phyloP scores from a whole-genome alignment of 345 rosid species.

The Lumnitzera littorea region DNA sequence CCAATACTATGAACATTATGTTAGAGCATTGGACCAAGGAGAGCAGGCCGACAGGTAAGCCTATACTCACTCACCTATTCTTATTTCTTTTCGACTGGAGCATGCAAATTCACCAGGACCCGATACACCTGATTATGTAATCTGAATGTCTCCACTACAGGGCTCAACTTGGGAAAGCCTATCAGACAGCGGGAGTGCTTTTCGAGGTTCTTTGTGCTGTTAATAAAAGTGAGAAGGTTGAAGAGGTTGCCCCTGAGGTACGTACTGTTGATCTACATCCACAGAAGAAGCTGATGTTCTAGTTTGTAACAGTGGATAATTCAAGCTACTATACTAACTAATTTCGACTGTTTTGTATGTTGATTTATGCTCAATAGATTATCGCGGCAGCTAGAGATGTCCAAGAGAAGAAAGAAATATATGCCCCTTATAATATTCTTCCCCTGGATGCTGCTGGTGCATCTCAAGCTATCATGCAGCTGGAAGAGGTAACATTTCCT shows the following conservation, averaged over 20 bases:
- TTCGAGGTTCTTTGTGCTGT: conserved; percentile 97
- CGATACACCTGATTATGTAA: not conserved
- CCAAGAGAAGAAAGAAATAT: conserved; percentile 96
- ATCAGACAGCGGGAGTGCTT: conserved; percentile 97
- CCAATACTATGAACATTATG: conserved; percentile 87
- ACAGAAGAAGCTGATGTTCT: not conserved
- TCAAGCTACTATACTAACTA: not conserved
- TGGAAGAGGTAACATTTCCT: conserved; percentile 62
- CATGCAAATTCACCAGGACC: no score
- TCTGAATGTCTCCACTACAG: conserved; percentile 26
- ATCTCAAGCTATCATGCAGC: conserved; percentile 88
- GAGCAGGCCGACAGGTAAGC: conserved; percentile 91
- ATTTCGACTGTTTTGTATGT: not conserved
- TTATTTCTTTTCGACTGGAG: not conserved
- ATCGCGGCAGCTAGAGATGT: conserved; percentile 97
- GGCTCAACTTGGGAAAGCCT: conserved; percentile 99
- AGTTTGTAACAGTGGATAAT: not conserved
- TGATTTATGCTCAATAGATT: conserved; percentile 41
- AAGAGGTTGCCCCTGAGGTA: conserved; percentile 99
- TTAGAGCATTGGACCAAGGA: conserved; percentile 85
- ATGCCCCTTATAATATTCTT: conserved; percentile 94
- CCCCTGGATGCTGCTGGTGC: conserved; percentile 96
- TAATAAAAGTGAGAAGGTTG: conserved; percentile 94
- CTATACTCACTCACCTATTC: not conserved
- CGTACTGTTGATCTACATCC: not conserved